Base-by-base conservation (phyloP, 2,329 filamentous ascomycete species). In the Fusarium brevicatenulatum region DNA sequence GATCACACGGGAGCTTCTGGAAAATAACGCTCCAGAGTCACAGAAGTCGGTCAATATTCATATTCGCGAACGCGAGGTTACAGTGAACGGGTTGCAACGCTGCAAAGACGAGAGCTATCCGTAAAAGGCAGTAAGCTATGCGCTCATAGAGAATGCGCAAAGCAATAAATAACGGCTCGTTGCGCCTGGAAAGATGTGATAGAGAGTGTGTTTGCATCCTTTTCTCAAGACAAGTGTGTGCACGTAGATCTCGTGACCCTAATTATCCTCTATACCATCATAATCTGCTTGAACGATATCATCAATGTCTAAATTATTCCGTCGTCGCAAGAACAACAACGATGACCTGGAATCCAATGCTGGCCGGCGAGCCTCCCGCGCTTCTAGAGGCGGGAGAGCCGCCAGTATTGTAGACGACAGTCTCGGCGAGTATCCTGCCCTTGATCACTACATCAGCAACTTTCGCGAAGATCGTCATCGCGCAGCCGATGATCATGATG, bases 401-500 rank as follows among this genome's bases (percentile, higher is more conserved):
- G 65, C 50, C 50, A 72, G 69, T 7, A 34, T 57, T 15, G 47
- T 58, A 23, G 69, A 68, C n/a, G 63, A 72, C 3, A 50, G 56
- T 39, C 65, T 72, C 11, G 55, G 46, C 34, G 70, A 72, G 43
- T 72, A 58, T 49, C 65, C 70, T 25, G 70, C 70, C 5, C 59
- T 72, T 13, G 69, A 72, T 11, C 60, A 52, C 19, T 72, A 72
- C 46, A 72, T 72, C 30, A 72, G 69, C 37, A 72, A 44, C 46
- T 72, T 72, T 44, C 70, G 70, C 34, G 70, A 72, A 18, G 70
- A 71, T 9, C 69, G 69, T 19, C 70, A 69, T 18, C 59, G 66
- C 30, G 8, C 42, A n/a, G 42, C 30, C 15, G 69, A 72, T 16
- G 67, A 53, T 2, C 49, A 42, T 11, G 61, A 50, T 18, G 58